A percentile compares a stretch with the other conserved stretches of the same genome.
These are phyloP conservation scores for Kwoniella sp. DNA, from an alignment of 768 basidiomycete genomes.

Conservation along the genomic window DNA sequence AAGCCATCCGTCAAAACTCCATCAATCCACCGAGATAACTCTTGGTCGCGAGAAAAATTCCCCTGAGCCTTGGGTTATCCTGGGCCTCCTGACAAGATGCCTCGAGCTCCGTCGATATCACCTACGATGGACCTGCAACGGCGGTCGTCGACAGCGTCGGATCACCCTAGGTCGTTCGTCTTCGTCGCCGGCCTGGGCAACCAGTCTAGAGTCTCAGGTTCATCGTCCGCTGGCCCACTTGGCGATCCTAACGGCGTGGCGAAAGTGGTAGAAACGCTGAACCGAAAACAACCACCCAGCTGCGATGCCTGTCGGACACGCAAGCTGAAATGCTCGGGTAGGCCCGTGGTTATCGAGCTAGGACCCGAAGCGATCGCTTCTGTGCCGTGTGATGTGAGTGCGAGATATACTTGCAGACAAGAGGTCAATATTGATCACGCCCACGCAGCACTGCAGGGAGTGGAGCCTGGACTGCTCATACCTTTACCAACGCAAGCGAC, in stretches of 20 bases:
- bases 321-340: slow-evolving; percentile 29
- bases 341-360: slow-evolving; percentile 23
- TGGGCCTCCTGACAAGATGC: too few species aligned
- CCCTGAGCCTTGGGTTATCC: too few species aligned
- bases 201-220: too few species aligned
- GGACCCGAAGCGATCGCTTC: slow-evolving; percentile 14
- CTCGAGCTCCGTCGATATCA: slow-evolving; percentile 4
- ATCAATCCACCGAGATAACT: slow-evolving; percentile 7
- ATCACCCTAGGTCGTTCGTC: slow-evolving; percentile 1
- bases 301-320: slow-evolving; percentile 35
- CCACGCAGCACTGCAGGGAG: slow-evolving; percentile 23
- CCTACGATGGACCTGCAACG: slow-evolving; percentile 1
- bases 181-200: slow-evolving; percentile 4
- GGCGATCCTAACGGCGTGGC: not conserved
- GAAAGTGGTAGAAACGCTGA: slow-evolving; percentile 6
- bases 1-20: slow-evolving; percentile 11
- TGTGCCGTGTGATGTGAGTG: slow-evolving; percentile 23
- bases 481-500: slow-evolving; percentile 25
- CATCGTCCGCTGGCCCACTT: too few species aligned
- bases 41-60: not conserved
- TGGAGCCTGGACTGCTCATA: slow-evolving; percentile 31
- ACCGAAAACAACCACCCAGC: slow-evolving; percentile 22
- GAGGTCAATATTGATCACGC: not conserved
- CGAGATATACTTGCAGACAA: not conserved
- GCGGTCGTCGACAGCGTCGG: not conserved